A percentile compares a stretch with the other conserved stretches of the same genome.
These are phyloP conservation scores for Venturia aucupariae DNA, from an alignment of 2,329 filamentous ascomycete species.

Conservation along the genomic window DNA sequence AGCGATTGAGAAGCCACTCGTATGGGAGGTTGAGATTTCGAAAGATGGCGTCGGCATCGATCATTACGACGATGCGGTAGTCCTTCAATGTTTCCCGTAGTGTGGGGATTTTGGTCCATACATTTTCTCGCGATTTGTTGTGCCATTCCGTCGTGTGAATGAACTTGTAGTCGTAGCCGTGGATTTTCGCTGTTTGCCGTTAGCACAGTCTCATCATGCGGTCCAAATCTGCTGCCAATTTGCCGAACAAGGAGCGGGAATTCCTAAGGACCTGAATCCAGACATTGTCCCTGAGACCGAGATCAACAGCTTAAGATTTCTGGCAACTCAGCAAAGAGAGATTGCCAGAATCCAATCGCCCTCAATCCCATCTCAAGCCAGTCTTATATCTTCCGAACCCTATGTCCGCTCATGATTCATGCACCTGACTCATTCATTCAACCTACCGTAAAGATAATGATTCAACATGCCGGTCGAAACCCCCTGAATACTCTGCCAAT, in stretches of 20 bases:
- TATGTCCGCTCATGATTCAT: background rate
- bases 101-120: constrained; percentile 36
- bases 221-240: background rate
- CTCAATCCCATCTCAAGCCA: background rate
- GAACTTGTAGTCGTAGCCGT: constrained; percentile 40
- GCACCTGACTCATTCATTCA: background rate
- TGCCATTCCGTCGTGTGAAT: constrained; percentile 28
- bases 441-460: constrained; percentile 31
- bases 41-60: constrained; percentile 38
- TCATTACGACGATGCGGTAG: constrained; percentile 36
- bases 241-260: background rate
- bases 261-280: background rate
- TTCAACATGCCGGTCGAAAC: constrained; percentile 32
- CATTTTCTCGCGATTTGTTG: constrained; percentile 26
- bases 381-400: background rate
- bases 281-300: background rate
- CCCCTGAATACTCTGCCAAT: constrained; percentile 20
- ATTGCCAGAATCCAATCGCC: background rate
- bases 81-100: constrained; percentile 30
- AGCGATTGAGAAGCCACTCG: constrained; percentile 42
- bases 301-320: background rate
- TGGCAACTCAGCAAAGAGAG: background rate
- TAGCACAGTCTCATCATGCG: background rate
- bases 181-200: constrained; percentile 26
- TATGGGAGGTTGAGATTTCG: constrained; percentile 35